Conservation (phyloP, 768 basidiomycete species). For the Astraeus odoratus region DNA sequence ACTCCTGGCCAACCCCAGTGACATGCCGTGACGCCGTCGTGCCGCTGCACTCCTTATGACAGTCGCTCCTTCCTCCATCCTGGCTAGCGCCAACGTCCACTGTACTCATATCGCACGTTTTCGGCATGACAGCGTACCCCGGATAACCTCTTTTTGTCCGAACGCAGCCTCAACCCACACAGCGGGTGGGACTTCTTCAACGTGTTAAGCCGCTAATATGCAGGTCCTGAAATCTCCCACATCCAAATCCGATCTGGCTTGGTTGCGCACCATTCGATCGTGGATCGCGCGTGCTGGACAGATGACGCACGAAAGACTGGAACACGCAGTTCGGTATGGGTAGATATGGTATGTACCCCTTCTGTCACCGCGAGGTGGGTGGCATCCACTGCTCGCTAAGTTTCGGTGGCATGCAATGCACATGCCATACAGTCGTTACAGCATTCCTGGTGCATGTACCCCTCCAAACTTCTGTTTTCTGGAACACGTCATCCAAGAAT, state of each 20-base stretch:
- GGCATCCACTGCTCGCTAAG: no score
- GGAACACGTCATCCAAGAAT: constrained; percentile 24
- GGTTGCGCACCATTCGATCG: constrained; percentile 39
- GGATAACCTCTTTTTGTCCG: constrained; percentile 41
- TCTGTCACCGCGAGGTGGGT: neutral
- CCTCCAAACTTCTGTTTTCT: constrained; percentile 31
- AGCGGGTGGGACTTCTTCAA: constrained; percentile 36
- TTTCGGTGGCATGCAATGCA: no score
- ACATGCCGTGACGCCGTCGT: no score
- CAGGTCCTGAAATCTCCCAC: constrained; percentile 26
- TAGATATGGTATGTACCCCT: constrained; percentile 14
- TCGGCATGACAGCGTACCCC: constrained; percentile 35
- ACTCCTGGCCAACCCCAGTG: no score
- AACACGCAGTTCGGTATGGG: constrained; percentile 38
- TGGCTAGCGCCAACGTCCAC: no score
- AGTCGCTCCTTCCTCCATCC: no score
- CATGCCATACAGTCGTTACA: constrained; percentile 8
- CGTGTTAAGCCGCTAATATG: constrained; percentile 34
- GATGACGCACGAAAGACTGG: constrained; percentile 37
- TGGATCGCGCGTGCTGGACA: constrained; percentile 37
- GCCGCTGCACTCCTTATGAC: no score
- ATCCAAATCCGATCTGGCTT: constrained; percentile 35
- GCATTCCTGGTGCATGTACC: constrained; percentile 44
- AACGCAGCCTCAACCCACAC: constrained; percentile 32
- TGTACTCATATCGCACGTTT: no score